phyloP scores from a whole-genome alignment of 371 early-diverging fungal species.

The Dinochytrium kinnereticum region DNA sequence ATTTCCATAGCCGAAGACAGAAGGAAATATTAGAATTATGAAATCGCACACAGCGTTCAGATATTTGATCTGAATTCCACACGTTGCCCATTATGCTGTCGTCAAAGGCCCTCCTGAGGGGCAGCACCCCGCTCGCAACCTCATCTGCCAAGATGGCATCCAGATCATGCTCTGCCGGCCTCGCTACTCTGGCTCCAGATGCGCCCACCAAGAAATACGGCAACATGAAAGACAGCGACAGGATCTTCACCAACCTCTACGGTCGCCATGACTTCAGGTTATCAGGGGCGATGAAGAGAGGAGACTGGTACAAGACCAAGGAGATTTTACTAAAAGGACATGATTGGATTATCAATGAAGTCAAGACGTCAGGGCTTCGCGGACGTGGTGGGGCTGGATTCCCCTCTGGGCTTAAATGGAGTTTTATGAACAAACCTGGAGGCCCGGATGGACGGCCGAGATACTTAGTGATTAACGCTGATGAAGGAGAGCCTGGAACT shows the following conservation, averaged over 20 bases:
- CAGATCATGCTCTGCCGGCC: neutral
- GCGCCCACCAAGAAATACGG: constrained; percentile 57
- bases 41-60: too few relatives aligned
- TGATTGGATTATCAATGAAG: constrained; percentile 96
- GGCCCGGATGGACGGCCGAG: constrained; percentile 70
- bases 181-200: constrained; percentile 49
- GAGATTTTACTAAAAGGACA: constrained; percentile 95
- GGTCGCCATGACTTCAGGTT: constrained; percentile 88
- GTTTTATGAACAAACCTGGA: constrained; percentile 96
- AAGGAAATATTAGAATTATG: too few relatives aligned
- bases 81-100: too few relatives aligned
- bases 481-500: constrained; percentile 98
- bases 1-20: too few relatives aligned
- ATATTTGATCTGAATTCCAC: neutral
- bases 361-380: constrained; percentile 94
- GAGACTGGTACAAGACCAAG: constrained; percentile 99
- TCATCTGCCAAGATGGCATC: neutral
- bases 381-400: constrained; percentile 99
- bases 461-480: constrained; percentile 96
- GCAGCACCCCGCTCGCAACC: neutral
- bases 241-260: constrained; percentile 97
- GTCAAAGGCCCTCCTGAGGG: neutral
- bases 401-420: constrained; percentile 97
- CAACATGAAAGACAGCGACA: constrained; percentile 86
- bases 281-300: constrained; percentile 89